phyloP scores from a whole-genome alignment of 495 filamentous ascomycete species.

The Apodospora peruviana region DNA sequence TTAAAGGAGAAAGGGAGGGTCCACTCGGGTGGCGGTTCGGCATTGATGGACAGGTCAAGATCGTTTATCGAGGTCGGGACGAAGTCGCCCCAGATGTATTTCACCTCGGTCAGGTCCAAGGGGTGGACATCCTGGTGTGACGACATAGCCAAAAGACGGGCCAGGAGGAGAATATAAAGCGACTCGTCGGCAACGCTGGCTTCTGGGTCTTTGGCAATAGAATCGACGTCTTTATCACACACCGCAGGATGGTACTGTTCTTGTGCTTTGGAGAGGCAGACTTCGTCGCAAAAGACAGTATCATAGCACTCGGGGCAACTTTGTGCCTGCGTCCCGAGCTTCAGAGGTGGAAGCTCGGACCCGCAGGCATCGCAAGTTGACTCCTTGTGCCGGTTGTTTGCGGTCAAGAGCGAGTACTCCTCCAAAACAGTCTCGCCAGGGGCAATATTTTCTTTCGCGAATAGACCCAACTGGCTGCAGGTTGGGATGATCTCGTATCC shows the following conservation, averaged over 20 bases:
- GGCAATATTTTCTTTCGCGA: slow-evolving; percentile 74
- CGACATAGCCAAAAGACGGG: slow-evolving; percentile 79
- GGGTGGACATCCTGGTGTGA: slow-evolving; percentile 77
- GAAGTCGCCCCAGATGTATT: slow-evolving; percentile 90
- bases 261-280: slow-evolving; percentile 68
- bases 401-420: slow-evolving; percentile 76
- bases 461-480: slow-evolving; percentile 76
- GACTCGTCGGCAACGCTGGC: slow-evolving; percentile 65
- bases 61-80: slow-evolving; percentile 43
- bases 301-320: slow-evolving; percentile 72
- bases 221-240: slow-evolving; percentile 78
- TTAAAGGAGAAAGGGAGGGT: slow-evolving; percentile 87
- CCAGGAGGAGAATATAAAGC: slow-evolving; percentile 73
- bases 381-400: slow-evolving; percentile 74
- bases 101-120: slow-evolving; percentile 74
- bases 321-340: slow-evolving; percentile 39
- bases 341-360: slow-evolving; percentile 60
- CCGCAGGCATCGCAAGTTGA: slow-evolving; percentile 84
- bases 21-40: slow-evolving; percentile 50
- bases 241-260: slow-evolving; percentile 76
- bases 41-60: slow-evolving; percentile 42
- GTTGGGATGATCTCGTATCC: slow-evolving; percentile 43
- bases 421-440: slow-evolving; percentile 71
- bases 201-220: slow-evolving; percentile 71
- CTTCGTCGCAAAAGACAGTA: slow-evolving; percentile 76